These are phyloP conservation scores for Rosa rugosa DNA, from an alignment of 306 rosid species.

Conservation along the genomic window DNA sequence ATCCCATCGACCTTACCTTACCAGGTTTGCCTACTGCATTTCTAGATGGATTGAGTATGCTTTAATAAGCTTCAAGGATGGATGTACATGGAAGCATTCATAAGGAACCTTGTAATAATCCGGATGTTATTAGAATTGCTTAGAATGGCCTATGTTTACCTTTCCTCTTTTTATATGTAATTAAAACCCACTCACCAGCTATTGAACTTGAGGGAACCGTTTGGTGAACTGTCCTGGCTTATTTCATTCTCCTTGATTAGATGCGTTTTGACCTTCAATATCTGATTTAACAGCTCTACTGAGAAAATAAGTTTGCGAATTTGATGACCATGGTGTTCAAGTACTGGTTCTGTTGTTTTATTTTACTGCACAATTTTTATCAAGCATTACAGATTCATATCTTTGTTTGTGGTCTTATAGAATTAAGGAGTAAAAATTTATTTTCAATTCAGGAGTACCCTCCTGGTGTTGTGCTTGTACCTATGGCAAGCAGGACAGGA, in stretches of 20 bases:
- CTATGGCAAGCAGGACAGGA: slow-evolving; percentile 71
- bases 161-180: not conserved
- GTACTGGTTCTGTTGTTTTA: not conserved
- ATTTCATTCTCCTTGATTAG: not conserved
- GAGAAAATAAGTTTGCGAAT: not conserved
- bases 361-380: not conserved
- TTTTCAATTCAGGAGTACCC: slow-evolving; percentile 67
- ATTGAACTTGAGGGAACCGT: not conserved
- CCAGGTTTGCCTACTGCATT: slow-evolving; percentile 58
- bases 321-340: not conserved
- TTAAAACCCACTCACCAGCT: not conserved
- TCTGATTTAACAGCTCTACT: not conserved
- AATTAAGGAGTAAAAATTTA: not conserved
- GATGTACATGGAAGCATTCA: not conserved
- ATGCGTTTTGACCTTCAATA: not conserved
- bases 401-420: not conserved
- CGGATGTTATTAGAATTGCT: not conserved
- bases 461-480: slow-evolving; percentile 67
- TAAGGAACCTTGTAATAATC: not conserved
- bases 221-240: not conserved
- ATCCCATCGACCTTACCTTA: slow-evolving; percentile 38
- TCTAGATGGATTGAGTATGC: slow-evolving; percentile 11
- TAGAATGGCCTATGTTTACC: not conserved
- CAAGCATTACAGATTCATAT: not conserved
- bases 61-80: not conserved